Evolutionary conservation across 805 yeast species (phyloP), one percentile per base, ranked within the genome.

Genomic region (Komagataella phaffii): DNA sequence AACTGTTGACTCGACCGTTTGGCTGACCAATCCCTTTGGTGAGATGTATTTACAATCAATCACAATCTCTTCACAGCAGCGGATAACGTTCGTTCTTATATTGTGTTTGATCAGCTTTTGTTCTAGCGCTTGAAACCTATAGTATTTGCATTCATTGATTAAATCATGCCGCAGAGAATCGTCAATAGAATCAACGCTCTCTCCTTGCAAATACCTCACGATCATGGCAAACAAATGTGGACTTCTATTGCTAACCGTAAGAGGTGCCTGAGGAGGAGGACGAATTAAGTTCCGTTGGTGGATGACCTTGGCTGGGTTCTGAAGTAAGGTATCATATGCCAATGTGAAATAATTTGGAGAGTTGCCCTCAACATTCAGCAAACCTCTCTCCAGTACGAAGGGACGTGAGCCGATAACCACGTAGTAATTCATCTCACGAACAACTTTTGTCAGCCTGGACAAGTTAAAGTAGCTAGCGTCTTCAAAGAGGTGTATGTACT

Each of bases 241-340:
- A 2, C 82, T 75, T 54, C 88, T 69, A 43, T 73, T 66, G 3
- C 75, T 65, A 2, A 74, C 74, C 1, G 73, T 70, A 2, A 81
- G 70, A 0, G 86, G 85, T 7, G 78, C 73, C 53, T 79, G 75
- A 1, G 93, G 88, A 3, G 96, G 95, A 0, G 96, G 96, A 44
- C 96, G 67, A 2, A 85, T 64, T 57, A 82, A 64, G 44, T 74
- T 70, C 50, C 66, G 68, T 8, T 70, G 56, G 17, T 70, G 68
- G 21, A 75, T 71, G 1, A 60, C 52, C 3, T 57, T 52, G 14
- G 58, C 57, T 8, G 80, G 75, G 53, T 80, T 82, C 2, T 69
- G 62, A 53, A 79, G 69, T 18, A 81, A 62, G 1, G 80, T 68
- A 40, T 77, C 76, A 58, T 72, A 74, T 2, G 85, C 76, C 44